Base-by-base conservation (phyloP, 495 filamentous ascomycete genomes). In the Cercophora samala region DNA sequence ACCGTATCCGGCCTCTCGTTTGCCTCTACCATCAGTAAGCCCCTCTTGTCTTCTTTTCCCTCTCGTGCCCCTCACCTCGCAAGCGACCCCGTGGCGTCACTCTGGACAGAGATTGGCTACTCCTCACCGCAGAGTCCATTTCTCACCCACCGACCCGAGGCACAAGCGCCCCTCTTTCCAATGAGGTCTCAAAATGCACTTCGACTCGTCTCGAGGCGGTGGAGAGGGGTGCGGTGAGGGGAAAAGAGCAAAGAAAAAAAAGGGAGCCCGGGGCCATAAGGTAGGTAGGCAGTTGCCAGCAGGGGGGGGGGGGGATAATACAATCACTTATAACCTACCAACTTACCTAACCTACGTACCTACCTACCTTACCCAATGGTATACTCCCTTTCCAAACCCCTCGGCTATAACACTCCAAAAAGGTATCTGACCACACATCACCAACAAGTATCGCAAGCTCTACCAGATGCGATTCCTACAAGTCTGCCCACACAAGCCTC, bases 11-110 rank as follows among this genome's bases (percentile, higher is more conserved):
- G 4, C 26, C 26, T 29, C 26, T 29, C n/a, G 8, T 29, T 46
- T 46, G 37, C 37, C 13, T 9, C 15, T 46, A 9, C 13, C 37
- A 46, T 46, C 37, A n/a, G n/a, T n/a, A 46, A 46, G 37, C 37
- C 37, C 37, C 37, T 46, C 37, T 9, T 29, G 26, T 46, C 13
- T 13, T 46, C 37, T 46, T 0, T n/a, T 46, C 37, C 9, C 37
- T 46, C 15, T 25, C 21, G 19, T 24, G 13, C 29, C 25, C 25
- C 60, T 24, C 18, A 52, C 18, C 15, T 62, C 25, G 56, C 56
- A 62, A 52, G 26, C 25, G 32, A 24, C 24, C n/a, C 22, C 29
- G 58, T 66, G 37, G 37, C 37, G 37, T 46, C 37, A 46, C 37
- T 46, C 13, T 46, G 37, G 37, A 46, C 37, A 46, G 37, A 46